Evolutionary conservation across 192 early-diverging fungal species (phyloP).

Genomic region (Allomyces macrogynus): DNA sequence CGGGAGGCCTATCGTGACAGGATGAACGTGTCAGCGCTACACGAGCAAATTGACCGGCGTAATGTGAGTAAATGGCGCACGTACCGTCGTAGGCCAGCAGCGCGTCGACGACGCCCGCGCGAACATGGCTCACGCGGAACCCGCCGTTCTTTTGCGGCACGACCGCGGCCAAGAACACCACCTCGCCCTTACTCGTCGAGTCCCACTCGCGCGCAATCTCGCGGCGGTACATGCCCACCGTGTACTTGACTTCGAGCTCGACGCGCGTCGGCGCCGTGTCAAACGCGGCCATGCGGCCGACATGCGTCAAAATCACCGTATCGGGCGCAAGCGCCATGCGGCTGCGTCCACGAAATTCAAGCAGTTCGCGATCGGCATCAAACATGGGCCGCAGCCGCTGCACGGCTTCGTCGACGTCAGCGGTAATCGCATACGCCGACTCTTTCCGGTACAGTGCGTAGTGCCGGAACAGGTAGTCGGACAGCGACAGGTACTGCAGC

Average conservation of each 20-base stretch:
- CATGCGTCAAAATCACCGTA: slow-evolving; percentile 16
- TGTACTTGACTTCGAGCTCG: slow-evolving; percentile 56
- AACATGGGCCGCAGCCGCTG: slow-evolving; percentile 49
- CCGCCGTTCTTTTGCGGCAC: background rate
- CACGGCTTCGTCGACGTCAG: slow-evolving; percentile 76
- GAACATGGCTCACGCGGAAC: no score
- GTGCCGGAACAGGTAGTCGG: slow-evolving; percentile 77
- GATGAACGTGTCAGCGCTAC: no score
- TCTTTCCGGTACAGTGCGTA: slow-evolving; percentile 69
- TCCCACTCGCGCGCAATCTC: slow-evolving; percentile 56
- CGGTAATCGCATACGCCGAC: slow-evolving; percentile 58
- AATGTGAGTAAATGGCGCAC: no score
- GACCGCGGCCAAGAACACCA: slow-evolving; percentile 67
- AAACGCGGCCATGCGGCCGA: background rate
- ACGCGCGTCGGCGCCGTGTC: slow-evolving; percentile 40
- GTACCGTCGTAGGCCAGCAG: no score
- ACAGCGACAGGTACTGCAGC: slow-evolving; percentile 78
- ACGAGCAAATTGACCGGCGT: no score
- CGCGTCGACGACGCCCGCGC: no score
- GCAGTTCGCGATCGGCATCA: slow-evolving; percentile 9
- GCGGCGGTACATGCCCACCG: slow-evolving; percentile 30
- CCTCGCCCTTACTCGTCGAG: slow-evolving; percentile 55
- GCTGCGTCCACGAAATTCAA: slow-evolving; percentile 80
- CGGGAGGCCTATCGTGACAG: no score
- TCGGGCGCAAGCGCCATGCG: slow-evolving; percentile 67